A percentile compares a stretch with the other conserved stretches of the same genome.
phyloP scores from a whole-genome alignment of 2,329 filamentous ascomycete species.

The Zasmidium angulare region DNA sequence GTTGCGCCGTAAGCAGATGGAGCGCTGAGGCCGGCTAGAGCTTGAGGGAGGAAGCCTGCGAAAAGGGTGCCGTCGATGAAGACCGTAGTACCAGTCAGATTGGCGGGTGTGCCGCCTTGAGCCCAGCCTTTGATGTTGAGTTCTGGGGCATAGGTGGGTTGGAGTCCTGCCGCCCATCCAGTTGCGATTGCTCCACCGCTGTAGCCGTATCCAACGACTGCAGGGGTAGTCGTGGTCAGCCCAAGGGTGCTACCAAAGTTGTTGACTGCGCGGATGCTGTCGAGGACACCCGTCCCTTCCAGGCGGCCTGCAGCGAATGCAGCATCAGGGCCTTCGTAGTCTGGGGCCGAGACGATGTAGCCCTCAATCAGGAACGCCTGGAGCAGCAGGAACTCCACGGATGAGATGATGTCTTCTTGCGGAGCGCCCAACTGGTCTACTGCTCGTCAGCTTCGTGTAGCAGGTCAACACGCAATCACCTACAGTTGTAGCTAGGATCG shows the following conservation, averaged over 20 bases:
- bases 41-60: slow-evolving; percentile 29
- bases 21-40: slow-evolving; percentile 24
- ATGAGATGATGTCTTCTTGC: slow-evolving; percentile 25
- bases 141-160: slow-evolving; percentile 54
- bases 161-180: slow-evolving; percentile 54
- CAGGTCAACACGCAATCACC: too few species aligned
- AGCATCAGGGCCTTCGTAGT: slow-evolving; percentile 41
- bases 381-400: slow-evolving; percentile 23
- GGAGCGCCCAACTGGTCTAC: slow-evolving; percentile 23
- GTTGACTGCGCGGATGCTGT: slow-evolving; percentile 44
- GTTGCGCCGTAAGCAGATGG: slow-evolving; percentile 26
- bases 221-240: slow-evolving; percentile 22
- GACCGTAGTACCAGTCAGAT: slow-evolving; percentile 32
- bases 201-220: slow-evolving; percentile 54
- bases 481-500: slow-evolving; percentile 42
- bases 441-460: too few species aligned
- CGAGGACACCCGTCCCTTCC: slow-evolving; percentile 43
- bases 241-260: slow-evolving; percentile 29
- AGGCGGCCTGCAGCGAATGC: slow-evolving; percentile 37
- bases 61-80: slow-evolving; percentile 29
- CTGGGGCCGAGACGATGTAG: slow-evolving; percentile 39
- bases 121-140: slow-evolving; percentile 51
- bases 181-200: slow-evolving; percentile 55
- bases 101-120: slow-evolving; percentile 50
- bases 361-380: slow-evolving; percentile 23